Evolutionary conservation across 257 asterid genomes (phyloP).

Genomic region (Solanum peruvianum): DNA sequence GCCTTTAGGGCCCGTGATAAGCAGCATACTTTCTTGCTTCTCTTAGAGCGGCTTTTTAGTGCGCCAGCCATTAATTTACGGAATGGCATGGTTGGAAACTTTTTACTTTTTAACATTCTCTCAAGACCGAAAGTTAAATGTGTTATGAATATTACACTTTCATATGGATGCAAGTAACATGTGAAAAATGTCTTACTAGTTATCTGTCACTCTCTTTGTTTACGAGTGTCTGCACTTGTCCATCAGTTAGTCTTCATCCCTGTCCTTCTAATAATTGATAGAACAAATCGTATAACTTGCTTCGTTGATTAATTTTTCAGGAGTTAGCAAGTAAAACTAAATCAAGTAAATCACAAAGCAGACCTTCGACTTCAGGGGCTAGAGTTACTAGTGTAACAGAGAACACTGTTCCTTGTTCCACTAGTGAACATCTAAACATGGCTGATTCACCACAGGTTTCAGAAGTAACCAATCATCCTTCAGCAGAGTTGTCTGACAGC

Average conservation of each 20-base stretch:
- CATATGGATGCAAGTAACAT: background rate
- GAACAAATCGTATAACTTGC: background rate
- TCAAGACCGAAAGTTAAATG: background rate
- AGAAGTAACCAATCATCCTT: constrained; percentile 26
- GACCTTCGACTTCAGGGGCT: constrained; percentile 10
- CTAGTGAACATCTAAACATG: background rate
- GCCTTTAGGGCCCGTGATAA: background rate
- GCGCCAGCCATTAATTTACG: background rate
- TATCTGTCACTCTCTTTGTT: background rate
- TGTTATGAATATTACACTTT: background rate
- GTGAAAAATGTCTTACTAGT: background rate
- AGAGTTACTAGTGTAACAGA: constrained; percentile 1
- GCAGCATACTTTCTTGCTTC: background rate
- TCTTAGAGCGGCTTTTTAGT: background rate
- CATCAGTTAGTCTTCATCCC: background rate
- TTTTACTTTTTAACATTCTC: background rate
- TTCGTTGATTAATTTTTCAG: constrained; percentile 7
- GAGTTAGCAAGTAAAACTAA: constrained; percentile 10
- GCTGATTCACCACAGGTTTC: constrained; percentile 11
- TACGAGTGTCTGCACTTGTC: background rate
- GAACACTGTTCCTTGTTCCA: constrained; percentile 1
- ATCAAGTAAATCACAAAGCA: constrained; percentile 17
- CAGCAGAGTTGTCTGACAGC: constrained; percentile 32
- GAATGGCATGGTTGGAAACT: background rate
- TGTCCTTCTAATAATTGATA: background rate